Evolutionary conservation across 2,329 filamentous ascomycete species (phyloP).

Genomic region (Cryphonectria japonica): DNA sequence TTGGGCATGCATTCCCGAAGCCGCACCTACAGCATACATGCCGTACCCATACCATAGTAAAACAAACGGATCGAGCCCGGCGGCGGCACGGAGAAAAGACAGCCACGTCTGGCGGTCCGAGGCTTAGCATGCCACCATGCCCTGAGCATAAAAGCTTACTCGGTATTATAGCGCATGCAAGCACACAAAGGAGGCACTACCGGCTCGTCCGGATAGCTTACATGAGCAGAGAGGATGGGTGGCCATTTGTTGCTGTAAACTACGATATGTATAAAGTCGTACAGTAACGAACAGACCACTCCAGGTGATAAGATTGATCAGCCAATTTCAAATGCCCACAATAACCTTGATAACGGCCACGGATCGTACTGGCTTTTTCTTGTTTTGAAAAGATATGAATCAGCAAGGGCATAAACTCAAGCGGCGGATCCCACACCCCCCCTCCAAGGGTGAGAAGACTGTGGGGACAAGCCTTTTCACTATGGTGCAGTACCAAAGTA

Average conservation of each 20-base stretch:
- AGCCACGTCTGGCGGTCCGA: conserved; percentile 10
- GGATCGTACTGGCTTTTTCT: background rate
- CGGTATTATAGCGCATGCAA: background rate
- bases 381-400: background rate
- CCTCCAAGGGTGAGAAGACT: background rate
- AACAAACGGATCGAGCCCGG: background rate
- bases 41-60: background rate
- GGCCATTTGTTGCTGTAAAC: background rate
- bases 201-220: conserved; percentile 1
- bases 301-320: background rate
- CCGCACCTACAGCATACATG: background rate
- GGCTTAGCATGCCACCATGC: conserved; percentile 1
- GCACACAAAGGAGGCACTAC: background rate
- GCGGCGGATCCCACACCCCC: background rate
- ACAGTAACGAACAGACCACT: background rate
- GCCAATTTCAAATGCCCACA: background rate
- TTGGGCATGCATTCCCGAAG: conserved; percentile 12
- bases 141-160: background rate
- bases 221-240: background rate
- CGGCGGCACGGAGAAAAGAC: background rate
- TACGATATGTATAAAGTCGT: background rate
- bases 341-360: background rate
- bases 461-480: background rate
- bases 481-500: background rate
- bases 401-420: background rate